Conservation (phyloP, 495 filamentous ascomycete species). For the Talaromyces nanjingensis region DNA sequence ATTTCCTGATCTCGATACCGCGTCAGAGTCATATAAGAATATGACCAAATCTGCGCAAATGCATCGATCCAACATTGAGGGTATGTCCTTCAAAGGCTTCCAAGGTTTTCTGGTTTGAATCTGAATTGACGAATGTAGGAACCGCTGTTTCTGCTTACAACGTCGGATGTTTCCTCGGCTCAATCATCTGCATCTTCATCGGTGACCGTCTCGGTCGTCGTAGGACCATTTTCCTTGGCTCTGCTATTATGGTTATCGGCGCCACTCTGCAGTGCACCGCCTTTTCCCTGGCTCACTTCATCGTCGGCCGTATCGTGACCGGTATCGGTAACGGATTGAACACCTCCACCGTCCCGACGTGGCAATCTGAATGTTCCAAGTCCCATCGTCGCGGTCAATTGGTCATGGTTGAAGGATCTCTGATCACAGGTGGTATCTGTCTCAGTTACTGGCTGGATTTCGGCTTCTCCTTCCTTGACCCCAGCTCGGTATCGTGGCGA, state of each 20-base stretch:
- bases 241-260: slow-evolving; percentile 63
- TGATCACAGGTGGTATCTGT: slow-evolving; percentile 67
- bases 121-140: slow-evolving; percentile 18
- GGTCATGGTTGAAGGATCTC: slow-evolving; percentile 71
- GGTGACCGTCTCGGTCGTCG: slow-evolving; percentile 65
- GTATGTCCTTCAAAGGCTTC: slow-evolving; percentile 20
- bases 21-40: slow-evolving; percentile 17
- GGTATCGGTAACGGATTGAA: slow-evolving; percentile 62
- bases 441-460: slow-evolving; percentile 74
- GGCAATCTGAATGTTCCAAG: slow-evolving; percentile 74
- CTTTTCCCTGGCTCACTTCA: slow-evolving; percentile 53
- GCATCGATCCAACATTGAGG: slow-evolving; percentile 49
- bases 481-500: slow-evolving; percentile 61
- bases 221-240: slow-evolving; percentile 63
- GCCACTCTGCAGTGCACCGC: slow-evolving; percentile 58
- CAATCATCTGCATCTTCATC: slow-evolving; percentile 61
- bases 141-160: slow-evolving; percentile 62
- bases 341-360: slow-evolving; percentile 64
- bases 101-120: neutral
- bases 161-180: slow-evolving; percentile 68
- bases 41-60: slow-evolving; percentile 23
- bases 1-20: slow-evolving; percentile 51
- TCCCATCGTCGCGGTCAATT: slow-evolving; percentile 67
- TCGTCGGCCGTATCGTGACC: slow-evolving; percentile 59
- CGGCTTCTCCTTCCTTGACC: slow-evolving; percentile 58